phyloP scores from a whole-genome alignment of 1,139 yeast genomes.

The Hansenula anomala region DNA sequence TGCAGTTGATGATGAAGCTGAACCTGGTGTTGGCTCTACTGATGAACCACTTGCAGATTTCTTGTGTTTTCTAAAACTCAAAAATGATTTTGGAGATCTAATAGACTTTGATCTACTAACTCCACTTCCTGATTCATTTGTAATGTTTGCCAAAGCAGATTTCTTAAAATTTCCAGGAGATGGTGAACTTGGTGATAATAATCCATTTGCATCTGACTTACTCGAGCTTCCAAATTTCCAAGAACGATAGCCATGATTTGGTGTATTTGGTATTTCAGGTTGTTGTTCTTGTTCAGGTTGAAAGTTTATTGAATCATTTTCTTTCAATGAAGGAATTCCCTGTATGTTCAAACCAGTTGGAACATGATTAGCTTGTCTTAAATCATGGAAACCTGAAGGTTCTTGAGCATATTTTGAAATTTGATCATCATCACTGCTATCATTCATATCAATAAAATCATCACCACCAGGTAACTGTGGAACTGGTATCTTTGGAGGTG shows the following conservation, averaged over 20 bases:
- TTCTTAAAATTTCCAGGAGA: slow-evolving; percentile 5
- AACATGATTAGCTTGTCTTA: slow-evolving; percentile 13
- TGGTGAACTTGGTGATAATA: slow-evolving; percentile 10
- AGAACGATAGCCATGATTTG: not conserved
- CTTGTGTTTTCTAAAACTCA: slow-evolving; percentile 25
- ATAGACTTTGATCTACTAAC: slow-evolving; percentile 21
- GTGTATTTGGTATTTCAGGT: not conserved
- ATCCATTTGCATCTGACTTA: not conserved
- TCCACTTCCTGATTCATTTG: slow-evolving; percentile 3
- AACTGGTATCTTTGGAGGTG: slow-evolving; percentile 17
- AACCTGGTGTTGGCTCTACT: slow-evolving; percentile 6
- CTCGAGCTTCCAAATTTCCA: slow-evolving; percentile 1
- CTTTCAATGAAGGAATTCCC: slow-evolving; percentile 6
- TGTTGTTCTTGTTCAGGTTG: not conserved
- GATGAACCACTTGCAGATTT: slow-evolving; percentile 19
- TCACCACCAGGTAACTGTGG: slow-evolving; percentile 14
- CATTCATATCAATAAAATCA: slow-evolving; percentile 20
- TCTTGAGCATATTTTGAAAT: slow-evolving; percentile 14
- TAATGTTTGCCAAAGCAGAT: slow-evolving; percentile 7
- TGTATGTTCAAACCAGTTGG: slow-evolving; percentile 18
- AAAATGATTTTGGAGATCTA: slow-evolving; percentile 29
- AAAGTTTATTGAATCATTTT: not conserved
- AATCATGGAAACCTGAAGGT: slow-evolving; percentile 12
- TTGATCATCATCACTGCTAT: slow-evolving; percentile 13
- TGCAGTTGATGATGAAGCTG: not conserved